phyloP scores from a whole-genome alignment of 2,329 filamentous ascomycete genomes.

The Colletotrichum sp. region DNA sequence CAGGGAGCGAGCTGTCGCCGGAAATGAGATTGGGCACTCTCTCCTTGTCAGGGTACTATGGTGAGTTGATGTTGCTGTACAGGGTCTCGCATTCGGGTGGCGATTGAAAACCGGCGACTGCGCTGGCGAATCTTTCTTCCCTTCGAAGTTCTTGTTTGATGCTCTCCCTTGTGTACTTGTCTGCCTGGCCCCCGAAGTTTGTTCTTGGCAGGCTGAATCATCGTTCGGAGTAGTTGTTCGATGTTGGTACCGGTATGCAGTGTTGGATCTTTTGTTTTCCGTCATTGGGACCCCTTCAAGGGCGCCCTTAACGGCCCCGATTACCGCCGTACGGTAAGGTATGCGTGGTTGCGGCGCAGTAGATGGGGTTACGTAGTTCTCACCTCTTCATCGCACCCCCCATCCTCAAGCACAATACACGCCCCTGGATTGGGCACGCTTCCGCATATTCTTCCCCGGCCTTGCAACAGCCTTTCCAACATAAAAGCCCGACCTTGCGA shows the following conservation, averaged over 20 bases:
- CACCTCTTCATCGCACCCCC: background rate
- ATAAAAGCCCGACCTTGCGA: background rate
- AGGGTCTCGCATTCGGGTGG: too few species aligned
- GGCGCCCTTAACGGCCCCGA: background rate
- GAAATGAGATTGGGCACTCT: too few species aligned
- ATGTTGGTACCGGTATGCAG: background rate
- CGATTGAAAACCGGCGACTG: too few species aligned
- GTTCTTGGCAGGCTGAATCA: background rate
- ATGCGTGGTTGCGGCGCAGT: background rate
- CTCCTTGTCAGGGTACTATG: too few species aligned
- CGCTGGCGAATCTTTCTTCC: too few species aligned
- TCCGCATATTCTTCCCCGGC: background rate
- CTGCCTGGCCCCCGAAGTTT: background rate
- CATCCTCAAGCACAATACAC: background rate
- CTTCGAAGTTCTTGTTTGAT: background rate
- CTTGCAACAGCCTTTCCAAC: background rate
- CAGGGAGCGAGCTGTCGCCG: too few species aligned
- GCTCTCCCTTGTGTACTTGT: background rate
- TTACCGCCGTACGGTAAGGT: background rate
- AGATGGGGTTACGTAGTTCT: background rate
- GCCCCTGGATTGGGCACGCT: background rate
- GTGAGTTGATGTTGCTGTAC: too few species aligned
- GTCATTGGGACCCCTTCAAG: background rate
- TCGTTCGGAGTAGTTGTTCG: background rate
- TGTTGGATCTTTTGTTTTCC: background rate